Evolutionary conservation across 2,329 filamentous ascomycete species (phyloP).

Genomic region (Ophiostoma sp.): DNA sequence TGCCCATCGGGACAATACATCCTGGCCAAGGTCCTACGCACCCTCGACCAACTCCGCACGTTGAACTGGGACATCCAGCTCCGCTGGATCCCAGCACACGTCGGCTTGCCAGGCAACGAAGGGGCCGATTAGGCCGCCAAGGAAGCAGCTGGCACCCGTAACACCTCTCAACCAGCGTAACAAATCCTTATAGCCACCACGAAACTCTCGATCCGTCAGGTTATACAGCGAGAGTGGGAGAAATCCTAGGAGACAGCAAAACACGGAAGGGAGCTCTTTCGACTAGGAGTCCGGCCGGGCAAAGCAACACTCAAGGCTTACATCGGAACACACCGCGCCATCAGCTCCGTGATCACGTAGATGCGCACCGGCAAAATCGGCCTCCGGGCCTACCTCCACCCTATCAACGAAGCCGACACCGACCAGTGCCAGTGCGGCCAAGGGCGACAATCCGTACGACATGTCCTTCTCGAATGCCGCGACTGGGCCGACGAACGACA

Average conservation of each 20-base stretch:
- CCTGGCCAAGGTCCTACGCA: background rate
- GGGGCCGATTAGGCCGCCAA: background rate
- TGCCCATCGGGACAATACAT: background rate
- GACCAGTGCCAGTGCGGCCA: background rate
- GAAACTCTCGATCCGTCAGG: background rate
- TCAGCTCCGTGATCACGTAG: conserved; percentile 1
- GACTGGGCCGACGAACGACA: conserved; percentile 12
- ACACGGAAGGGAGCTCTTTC: background rate
- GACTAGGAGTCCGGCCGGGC: background rate
- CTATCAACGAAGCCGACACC: background rate
- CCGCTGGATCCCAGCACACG: background rate
- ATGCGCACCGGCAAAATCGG: too few species aligned
- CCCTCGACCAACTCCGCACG: background rate
- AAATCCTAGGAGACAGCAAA: background rate
- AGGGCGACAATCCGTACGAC: background rate
- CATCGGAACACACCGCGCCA: background rate
- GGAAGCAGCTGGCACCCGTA: background rate
- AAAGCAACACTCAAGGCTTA: background rate
- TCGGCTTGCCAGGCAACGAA: background rate
- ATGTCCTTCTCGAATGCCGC: conserved; percentile 1
- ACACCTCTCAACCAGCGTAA: background rate
- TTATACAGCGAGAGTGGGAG: background rate
- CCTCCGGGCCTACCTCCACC: background rate
- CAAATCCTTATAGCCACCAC: background rate
- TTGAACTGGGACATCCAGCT: background rate